Base-by-base conservation (phyloP, 768 basidiomycete genomes). In the Boletellus sp. region DNA sequence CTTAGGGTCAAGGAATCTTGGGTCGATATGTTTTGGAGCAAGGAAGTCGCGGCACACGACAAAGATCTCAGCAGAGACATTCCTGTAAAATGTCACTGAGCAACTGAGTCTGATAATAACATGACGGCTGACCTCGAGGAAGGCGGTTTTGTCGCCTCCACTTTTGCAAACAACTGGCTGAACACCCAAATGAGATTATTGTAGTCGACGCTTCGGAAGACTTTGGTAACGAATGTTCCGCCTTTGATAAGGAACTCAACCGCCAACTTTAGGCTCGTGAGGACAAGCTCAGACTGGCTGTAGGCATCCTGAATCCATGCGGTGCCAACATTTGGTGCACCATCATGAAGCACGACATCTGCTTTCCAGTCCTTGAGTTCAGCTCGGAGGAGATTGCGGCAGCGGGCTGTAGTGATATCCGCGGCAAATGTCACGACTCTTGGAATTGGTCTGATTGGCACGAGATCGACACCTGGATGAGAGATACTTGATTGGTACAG, bases 251-350 rank as follows among this genome's bases (percentile, higher is more conserved):
- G 78, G 65, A 98, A 98, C 61, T 97, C 94, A 46, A 91, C 92
- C 9, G 95, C 94, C 40, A 98, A 81, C 70, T 94, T 96, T 60
- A 97, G 73, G 71, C 85, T 87, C 87, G 89, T 94, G 52, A 98
- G 78, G 45, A 97, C 96, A 52, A 98, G 84, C 69, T 99, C 96
- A 26, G 92, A 92, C 65, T 99, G 96, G 54, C 83, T 83, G 74
- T 94, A 99, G 0, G 96, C 96, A 71, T 99, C 96, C 68, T 98
- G 96, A 56, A 97, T 82, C 96, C 96, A 99, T 12, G 96, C 96
- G 11, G 92, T 91, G 75, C 96, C 96, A 68, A 99, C 96, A 68
- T 99, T 99, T 20, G 96, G 96, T 35, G 96, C 96, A 74, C 96
- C 96, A 69, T 99, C 96, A 67, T 99, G 96, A 50, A 99, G 81